Conservation (phyloP, 2,329 filamentous ascomycete genomes). For the Neurospora sp. region DNA sequence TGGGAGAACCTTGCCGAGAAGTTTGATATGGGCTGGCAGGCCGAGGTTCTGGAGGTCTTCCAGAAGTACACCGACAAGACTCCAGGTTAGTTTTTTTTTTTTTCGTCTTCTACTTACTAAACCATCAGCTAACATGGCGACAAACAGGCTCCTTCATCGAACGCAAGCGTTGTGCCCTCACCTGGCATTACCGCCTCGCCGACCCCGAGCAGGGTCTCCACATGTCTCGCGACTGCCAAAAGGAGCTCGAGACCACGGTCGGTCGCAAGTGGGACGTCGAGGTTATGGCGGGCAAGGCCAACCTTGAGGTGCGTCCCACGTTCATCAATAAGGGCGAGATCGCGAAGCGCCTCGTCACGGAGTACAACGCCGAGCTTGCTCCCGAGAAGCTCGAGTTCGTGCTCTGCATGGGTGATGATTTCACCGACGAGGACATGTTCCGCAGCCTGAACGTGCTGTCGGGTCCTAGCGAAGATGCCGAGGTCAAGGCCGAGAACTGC, state of each 20-base stretch:
- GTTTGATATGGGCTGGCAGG: constrained; percentile 88
- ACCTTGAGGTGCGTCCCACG: constrained; percentile 89
- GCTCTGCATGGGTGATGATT: constrained; percentile 87
- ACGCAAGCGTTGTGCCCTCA: constrained; percentile 84
- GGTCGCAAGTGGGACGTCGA: constrained; percentile 80
- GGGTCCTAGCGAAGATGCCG: constrained; percentile 28
- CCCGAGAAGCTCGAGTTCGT: constrained; percentile 66
- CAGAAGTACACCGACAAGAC: constrained; percentile 81
- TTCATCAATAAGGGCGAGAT: constrained; percentile 99
- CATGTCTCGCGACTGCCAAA: constrained; percentile 72
- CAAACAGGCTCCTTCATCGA: constrained; percentile 76
- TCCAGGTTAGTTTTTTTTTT: constrained; percentile 50
- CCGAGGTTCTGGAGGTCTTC: constrained; percentile 74
- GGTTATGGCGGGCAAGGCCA: constrained; percentile 94
- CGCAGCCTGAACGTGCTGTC: constrained; percentile 59
- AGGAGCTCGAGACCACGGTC: constrained; percentile 68
- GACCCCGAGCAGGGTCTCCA: constrained; percentile 77
- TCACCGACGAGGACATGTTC: constrained; percentile 97
- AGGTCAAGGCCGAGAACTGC: constrained; percentile 54
- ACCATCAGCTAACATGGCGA: constrained; percentile 11
- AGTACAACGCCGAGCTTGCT: constrained; percentile 48
- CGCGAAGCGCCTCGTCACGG: constrained; percentile 68
- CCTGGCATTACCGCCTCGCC: constrained; percentile 92
- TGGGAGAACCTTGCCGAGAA: constrained; percentile 88
- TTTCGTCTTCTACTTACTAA: background rate